These are phyloP conservation scores for Pholiota microspora DNA, from an alignment of 768 basidiomycete species.

Conservation along the genomic window DNA sequence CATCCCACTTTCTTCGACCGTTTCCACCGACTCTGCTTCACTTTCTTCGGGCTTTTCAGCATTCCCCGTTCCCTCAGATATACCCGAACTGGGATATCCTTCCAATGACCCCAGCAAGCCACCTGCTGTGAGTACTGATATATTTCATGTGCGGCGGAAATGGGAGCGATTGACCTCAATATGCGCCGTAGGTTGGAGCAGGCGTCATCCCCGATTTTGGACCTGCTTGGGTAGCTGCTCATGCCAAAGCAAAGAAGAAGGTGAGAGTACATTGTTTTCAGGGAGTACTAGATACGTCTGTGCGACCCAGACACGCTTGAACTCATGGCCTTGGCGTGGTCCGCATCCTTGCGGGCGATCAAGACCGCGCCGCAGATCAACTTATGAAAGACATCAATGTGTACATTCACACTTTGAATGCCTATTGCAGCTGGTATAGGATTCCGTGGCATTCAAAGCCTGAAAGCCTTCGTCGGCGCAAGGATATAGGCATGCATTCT, in stretches of 20 bases:
- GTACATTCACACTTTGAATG: too few relatives aligned
- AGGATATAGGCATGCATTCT: too few relatives aligned
- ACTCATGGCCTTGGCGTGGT: not conserved
- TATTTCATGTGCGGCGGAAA: too few relatives aligned
- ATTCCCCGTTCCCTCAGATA: conserved; percentile 59
- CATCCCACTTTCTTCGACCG: not conserved
- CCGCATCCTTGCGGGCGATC: not conserved
- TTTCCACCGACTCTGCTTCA: not conserved
- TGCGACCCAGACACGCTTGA: not conserved
- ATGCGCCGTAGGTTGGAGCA: conserved; percentile 33
- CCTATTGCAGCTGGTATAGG: too few relatives aligned
- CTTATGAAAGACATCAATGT: too few relatives aligned
- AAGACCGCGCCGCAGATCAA: not conserved
- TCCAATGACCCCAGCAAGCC: conserved; percentile 54
- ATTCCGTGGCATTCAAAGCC: too few relatives aligned
- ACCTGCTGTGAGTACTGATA: conserved; percentile 41
- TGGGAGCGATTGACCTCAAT: too few relatives aligned
- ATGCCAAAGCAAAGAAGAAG: conserved; percentile 53
- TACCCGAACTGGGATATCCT: conserved; percentile 53
- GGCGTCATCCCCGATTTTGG: conserved; percentile 43
- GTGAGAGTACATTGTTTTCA: conserved; percentile 31
- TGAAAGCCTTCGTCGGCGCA: too few relatives aligned
- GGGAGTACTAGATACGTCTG: not conserved
- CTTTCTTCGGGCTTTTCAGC: conserved; percentile 41
- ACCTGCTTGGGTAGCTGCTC: conserved; percentile 59